These are phyloP conservation scores for Strobilomyces confusus DNA, from an alignment of 768 basidiomycete genomes.

Conservation along the genomic window DNA sequence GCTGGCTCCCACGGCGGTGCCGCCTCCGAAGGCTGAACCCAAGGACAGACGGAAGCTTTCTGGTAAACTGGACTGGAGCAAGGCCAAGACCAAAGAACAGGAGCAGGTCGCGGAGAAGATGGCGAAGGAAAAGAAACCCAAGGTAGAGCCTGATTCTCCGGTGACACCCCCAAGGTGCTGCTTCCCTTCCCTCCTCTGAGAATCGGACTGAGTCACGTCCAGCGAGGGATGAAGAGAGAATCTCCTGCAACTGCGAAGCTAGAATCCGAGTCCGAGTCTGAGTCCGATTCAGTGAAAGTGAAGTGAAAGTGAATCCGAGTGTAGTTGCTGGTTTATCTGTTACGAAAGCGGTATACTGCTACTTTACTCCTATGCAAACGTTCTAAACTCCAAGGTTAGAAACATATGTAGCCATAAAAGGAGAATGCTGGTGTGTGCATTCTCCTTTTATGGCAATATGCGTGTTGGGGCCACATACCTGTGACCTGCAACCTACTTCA, in stretches of 20 bases:
- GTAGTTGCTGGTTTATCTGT: no score
- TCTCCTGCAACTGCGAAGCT: slow-evolving; percentile 25
- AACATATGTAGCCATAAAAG: no score
- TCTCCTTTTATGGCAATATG: no score
- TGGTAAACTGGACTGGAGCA: slow-evolving; percentile 63
- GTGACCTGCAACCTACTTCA: no score
- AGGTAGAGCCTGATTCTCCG: slow-evolving; percentile 6
- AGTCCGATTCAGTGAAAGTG: slow-evolving; percentile 1
- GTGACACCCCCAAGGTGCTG: slow-evolving; percentile 5
- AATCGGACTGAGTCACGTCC: slow-evolving; percentile 23
- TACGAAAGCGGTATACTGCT: no score
- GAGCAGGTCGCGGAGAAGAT: slow-evolving; percentile 3
- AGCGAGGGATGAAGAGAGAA: slow-evolving; percentile 42
- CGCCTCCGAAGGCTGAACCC: slow-evolving; percentile 13
- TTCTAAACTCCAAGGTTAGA: no score
- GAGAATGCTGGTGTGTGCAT: no score
- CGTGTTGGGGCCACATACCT: no score
- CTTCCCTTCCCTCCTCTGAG: neutral
- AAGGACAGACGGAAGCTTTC: slow-evolving; percentile 33
- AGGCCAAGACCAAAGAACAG: slow-evolving; percentile 45
- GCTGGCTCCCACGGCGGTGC: slow-evolving; percentile 23
- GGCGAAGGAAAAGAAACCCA: slow-evolving; percentile 19
- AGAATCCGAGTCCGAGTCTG: slow-evolving; percentile 30
- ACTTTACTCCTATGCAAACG: no score
- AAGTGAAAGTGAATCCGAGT: no score